These are phyloP conservation scores for Mycena indigotica DNA, from an alignment of 768 basidiomycete genomes.

Conservation along the genomic window DNA sequence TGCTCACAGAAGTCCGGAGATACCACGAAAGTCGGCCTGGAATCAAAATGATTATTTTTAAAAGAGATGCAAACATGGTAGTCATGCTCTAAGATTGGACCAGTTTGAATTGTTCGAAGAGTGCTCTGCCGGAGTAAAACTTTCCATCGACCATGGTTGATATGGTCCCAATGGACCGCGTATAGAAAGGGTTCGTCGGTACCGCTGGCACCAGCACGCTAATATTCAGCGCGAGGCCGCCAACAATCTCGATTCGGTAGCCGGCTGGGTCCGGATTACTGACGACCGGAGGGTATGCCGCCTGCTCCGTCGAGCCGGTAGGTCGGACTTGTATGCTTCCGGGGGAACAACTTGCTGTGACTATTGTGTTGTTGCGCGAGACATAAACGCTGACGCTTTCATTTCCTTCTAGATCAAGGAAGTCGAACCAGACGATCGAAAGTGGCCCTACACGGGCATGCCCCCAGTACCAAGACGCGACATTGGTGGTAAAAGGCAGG, in stretches of 20 bases:
- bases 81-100: too few species aligned
- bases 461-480: constrained; percentile 2
- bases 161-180: neutral
- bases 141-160: neutral
- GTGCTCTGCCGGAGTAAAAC: neutral
- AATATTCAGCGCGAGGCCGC: neutral
- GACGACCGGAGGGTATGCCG: neutral
- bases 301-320: too few species aligned
- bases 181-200: neutral
- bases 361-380: neutral
- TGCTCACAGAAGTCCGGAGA: too few species aligned
- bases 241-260: neutral
- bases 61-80: too few species aligned
- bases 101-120: constrained; percentile 36
- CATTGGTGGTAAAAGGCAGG: neutral
- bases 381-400: neutral
- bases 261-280: neutral
- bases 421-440: constrained; percentile 3
- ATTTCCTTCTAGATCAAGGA: neutral
- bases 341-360: neutral
- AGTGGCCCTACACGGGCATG: neutral
- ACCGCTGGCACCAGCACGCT: neutral
- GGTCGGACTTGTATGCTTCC: neutral
- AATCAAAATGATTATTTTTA: too few species aligned
- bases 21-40: too few species aligned